phyloP scores from a whole-genome alignment of 2,329 filamentous ascomycete species.

The Colletotrichum tofieldiae region DNA sequence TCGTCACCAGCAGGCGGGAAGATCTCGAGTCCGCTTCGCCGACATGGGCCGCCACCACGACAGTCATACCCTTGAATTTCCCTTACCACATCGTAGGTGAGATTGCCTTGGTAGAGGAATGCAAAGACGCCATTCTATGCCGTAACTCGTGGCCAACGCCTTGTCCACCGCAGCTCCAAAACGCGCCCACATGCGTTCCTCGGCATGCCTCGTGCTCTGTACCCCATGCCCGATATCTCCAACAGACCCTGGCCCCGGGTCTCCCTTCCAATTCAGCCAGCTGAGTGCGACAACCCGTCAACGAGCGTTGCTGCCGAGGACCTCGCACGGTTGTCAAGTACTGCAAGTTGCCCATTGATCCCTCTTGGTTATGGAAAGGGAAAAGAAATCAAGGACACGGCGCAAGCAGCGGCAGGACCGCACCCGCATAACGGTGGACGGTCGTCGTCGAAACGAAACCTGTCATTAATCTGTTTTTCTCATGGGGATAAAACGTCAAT shows the following conservation, averaged over 20 bases:
- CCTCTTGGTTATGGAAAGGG: neutral
- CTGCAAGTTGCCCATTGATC: neutral
- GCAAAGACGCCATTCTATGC: constrained; percentile 10
- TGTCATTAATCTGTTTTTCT: constrained; percentile 22
- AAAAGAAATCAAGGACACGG: neutral
- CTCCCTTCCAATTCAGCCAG: neutral
- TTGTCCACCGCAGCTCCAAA: neutral
- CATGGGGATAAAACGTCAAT: neutral
- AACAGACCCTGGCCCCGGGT: constrained; percentile 10
- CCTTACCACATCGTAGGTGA: constrained; percentile 4
- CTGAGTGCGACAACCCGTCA: neutral
- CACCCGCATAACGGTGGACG: constrained; percentile 31
- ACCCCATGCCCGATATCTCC: neutral
- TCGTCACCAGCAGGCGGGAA: constrained; percentile 17
- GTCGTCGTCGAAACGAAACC: constrained; percentile 40
- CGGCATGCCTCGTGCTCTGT: neutral
- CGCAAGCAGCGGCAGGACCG: constrained; percentile 9
- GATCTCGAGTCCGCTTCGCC: constrained; percentile 7
- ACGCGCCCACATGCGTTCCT: neutral
- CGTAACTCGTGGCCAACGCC: constrained; percentile 15
- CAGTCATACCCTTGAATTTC: neutral
- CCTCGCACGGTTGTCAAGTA: constrained; percentile 4
- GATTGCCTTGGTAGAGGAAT: constrained; percentile 13
- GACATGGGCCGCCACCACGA: neutral
- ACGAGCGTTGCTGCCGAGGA: constrained; percentile 16